Base-by-base conservation (phyloP, 805 yeast species). In the Kluyveromyces wickerhamii region DNA sequence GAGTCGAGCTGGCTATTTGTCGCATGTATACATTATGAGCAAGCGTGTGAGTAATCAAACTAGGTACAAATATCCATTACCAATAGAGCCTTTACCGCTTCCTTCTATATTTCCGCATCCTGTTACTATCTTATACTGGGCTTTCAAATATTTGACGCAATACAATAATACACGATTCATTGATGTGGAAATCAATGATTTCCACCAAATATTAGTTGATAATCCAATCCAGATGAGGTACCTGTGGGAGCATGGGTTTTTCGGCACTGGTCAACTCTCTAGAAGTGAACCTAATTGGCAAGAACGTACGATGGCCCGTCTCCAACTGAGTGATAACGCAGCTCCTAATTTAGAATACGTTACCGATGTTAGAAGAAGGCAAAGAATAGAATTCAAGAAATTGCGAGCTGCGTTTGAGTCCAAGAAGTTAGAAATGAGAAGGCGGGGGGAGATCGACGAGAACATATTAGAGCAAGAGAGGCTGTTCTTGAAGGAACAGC, bases 281-380 rank as follows among this genome's bases (percentile, higher is more conserved):
- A 66, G 98, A 43, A 81, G 94, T 38, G 96, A 92, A 52, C 95
- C 98, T 0, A 74, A 95, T 0, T 92, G 97, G 96, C 58, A 53
- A 29, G 65, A 63, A n/a, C 66, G 96, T 35, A 75, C 85, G 1
- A 58, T 62, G 21, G 65, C 77, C 30, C 57, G 85, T 27, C 59
- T 82, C 17, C 34, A 30, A 28, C 49, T 72, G 24, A 68, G 67
- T 32, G 51, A 60, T 32, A 48, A 50, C 43, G 27, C 48, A 17
- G 17, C 47, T 22, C 32, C 54, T 37, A 29, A 48, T 61, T 66
- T 76, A 40, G 98, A 92, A 60, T 94, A 85, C 40, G 57, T 89
- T 20, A 88, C 95, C 1, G 69, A 72, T 29, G 58, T 66, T 15
- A 65, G 98, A 48, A 66, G 98, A 39, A 67, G 66, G 15, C 82